Evolutionary conservation across 352 stramenopile genomes (phyloP), one percentile per base, ranked within the genome.

Genomic region (Phytophthora quininea): DNA sequence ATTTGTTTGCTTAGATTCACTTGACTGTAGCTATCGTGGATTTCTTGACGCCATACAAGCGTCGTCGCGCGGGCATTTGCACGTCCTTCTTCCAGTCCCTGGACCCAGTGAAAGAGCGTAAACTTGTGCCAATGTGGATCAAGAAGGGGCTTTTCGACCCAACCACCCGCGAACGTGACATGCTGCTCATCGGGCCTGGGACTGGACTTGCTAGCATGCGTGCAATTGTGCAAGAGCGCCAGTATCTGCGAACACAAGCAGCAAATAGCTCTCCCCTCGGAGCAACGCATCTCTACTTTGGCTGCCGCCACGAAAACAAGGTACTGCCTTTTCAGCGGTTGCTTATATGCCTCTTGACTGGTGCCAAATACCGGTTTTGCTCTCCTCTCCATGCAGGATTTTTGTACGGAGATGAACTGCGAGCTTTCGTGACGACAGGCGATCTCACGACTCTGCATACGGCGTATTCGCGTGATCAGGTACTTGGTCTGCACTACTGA

Each of bases 191-290:
- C 29, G 95, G 93, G 0, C 94, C 94, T 14, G 92, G 92, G 43
- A 98, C 92, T 0, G 94, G 92, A 8, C 78, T 98, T 9, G 94
- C 93, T 12, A 88, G 90, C 15, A 97, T 97, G 87, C 90, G 90
- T 3, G 83, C 90, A n/a, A 86, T 98, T 54, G 54, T 96, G 1
- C 85, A 97, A 43, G 88, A 98, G 61, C 80, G 93, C 3, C 64
- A 89, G 38, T 80, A 88, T 30, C 54, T 90, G 32, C 73, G 78
- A 3, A 63, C 76, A 2, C 55, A 76, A 54, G 47, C 30, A 58
- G 4, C 46, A 50, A 47, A 27, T 30, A 33, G 47, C 2, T 40
- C 40, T 8, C 31, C n/a, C 3, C 55, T 60, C 10, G 80, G 80
- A 6, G 60, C 67, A 15, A 86, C 73, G 0, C 67, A 83, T 27